Evolutionary conservation across 1,139 yeast species (phyloP).

Genomic region (Yamadazyma triangularis): DNA sequence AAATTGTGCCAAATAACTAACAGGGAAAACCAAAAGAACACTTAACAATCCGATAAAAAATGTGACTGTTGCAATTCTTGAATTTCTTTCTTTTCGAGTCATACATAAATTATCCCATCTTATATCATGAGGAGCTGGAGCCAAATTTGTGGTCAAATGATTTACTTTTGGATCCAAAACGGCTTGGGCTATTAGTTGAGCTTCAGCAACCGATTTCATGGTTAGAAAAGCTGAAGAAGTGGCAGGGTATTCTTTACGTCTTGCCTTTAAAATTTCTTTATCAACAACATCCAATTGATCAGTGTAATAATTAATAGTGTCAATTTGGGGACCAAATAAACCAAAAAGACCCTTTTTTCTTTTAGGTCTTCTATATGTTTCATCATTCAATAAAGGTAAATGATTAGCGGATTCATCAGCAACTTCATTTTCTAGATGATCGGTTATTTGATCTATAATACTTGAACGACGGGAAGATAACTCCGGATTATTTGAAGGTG

Average conservation of each 20-base stretch:
- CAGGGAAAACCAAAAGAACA: slow-evolving; percentile 67
- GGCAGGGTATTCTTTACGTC: slow-evolving; percentile 61
- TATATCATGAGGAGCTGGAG: slow-evolving; percentile 87
- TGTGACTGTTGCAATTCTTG: slow-evolving; percentile 61
- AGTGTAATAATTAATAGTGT: slow-evolving; percentile 60
- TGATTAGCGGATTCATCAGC: slow-evolving; percentile 14
- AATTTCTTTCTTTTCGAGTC: slow-evolving; percentile 51
- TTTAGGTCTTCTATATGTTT: slow-evolving; percentile 42
- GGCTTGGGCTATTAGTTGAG: slow-evolving; percentile 89
- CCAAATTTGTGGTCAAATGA: slow-evolving; percentile 66
- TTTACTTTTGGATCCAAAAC: slow-evolving; percentile 76
- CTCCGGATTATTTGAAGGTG: neutral
- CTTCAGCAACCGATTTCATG: slow-evolving; percentile 80
- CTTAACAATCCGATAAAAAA: slow-evolving; percentile 59
- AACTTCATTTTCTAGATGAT: slow-evolving; percentile 6
- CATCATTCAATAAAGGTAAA: slow-evolving; percentile 27
- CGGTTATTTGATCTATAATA: slow-evolving; percentile 17
- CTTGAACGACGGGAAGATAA: slow-evolving; percentile 8
- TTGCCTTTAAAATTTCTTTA: slow-evolving; percentile 49
- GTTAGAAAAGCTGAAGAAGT: slow-evolving; percentile 69
- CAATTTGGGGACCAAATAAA: slow-evolving; percentile 53
- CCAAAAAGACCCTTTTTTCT: slow-evolving; percentile 50
- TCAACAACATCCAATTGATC: slow-evolving; percentile 55
- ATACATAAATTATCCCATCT: slow-evolving; percentile 73
- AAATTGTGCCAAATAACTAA: slow-evolving; percentile 67